Base-by-base conservation (phyloP, 306 rosid genomes). In the Amphicarpaea edgeworthii region DNA sequence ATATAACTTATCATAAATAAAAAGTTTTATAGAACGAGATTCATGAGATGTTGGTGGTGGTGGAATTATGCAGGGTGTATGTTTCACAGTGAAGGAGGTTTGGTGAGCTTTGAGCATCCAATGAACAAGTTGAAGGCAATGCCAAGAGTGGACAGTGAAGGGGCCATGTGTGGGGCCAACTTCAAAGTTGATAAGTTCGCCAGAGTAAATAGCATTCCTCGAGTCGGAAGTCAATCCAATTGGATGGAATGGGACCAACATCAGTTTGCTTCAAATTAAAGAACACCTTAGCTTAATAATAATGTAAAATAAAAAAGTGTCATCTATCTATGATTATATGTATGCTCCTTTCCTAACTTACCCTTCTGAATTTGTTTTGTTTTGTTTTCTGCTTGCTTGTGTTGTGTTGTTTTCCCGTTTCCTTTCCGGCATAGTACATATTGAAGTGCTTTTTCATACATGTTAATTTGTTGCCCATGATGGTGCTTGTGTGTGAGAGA, bases 51-150 rank as follows among this genome's bases (percentile, higher is more conserved):
- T 8, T 70, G 80, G 53, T 10, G 55, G 24, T 50, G 77, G 62
- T 28, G 32, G 32, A 28, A 28, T 28, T 5, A 61, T 77, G 85
- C 86, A 92, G 98, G 98, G 41, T 96, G 96, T 58, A 84, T 92
- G 86, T 96, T 96, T 75, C 99, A 92, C 23, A 96, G 99, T 66
- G 97, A 84, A 73, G 99, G 92, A 68, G 99, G 99, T 0, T 10
- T 96, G 70, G 82, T 96, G 96, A 96, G 96, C 83, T 96, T 92
- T 85, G 98, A 96, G 88, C 99, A 96, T 85, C 99, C 99, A 76
- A 85, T 96, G 99, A 85, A 96, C 79, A 88, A 84, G 77, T 57
- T 96, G 89, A 96, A 90, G 80, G 89, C 99, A 72, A 92, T 96
- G 99, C 99, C 97, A 0, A 88, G 98, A 77, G 7, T 90, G 24